Evolutionary conservation across 2,329 filamentous ascomycete genomes (phyloP).

Genomic region (Pseudonectria foliicola): DNA sequence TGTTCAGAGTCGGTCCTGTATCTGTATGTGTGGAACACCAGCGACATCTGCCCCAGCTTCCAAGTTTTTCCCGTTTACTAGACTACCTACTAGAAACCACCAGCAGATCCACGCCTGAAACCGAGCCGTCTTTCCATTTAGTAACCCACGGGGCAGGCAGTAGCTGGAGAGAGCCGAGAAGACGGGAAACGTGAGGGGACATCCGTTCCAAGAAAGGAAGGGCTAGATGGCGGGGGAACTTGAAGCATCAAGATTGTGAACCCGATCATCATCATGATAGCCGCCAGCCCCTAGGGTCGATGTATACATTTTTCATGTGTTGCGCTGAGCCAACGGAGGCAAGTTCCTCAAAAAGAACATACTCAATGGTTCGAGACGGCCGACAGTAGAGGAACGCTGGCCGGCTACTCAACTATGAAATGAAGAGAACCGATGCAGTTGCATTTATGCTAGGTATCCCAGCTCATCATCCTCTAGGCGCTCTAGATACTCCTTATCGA

Average conservation of each 20-base stretch:
- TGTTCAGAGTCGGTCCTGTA: neutral
- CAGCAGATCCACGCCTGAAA: too few relatives aligned
- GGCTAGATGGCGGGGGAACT: slow-evolving; percentile 2
- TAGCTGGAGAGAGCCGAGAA: neutral
- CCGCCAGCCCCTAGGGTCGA: too few relatives aligned
- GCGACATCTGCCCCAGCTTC: slow-evolving; percentile 4
- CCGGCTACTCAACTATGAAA: too few relatives aligned
- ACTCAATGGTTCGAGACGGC: too few relatives aligned
- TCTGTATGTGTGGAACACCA: slow-evolving; percentile 9
- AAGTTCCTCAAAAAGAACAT: too few relatives aligned
- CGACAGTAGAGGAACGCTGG: too few relatives aligned
- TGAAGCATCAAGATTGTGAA: slow-evolving; percentile 2
- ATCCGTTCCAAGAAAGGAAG: neutral
- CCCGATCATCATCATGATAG: slow-evolving; percentile 1
- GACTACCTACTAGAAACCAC: neutral
- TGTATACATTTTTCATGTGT: too few relatives aligned
- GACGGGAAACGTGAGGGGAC: neutral
- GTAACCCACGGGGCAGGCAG: neutral
- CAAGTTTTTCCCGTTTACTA: slow-evolving; percentile 9
- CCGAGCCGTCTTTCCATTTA: too few relatives aligned
- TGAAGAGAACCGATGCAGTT: too few relatives aligned
- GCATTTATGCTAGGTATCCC: slow-evolving; percentile 75
- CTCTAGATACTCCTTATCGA: slow-evolving; percentile 98
- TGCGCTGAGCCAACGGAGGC: too few relatives aligned
- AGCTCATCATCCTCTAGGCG: slow-evolving; percentile 90